phyloP scores from a whole-genome alignment of 2,329 filamentous ascomycete genomes.

The Epichloe festucae region DNA sequence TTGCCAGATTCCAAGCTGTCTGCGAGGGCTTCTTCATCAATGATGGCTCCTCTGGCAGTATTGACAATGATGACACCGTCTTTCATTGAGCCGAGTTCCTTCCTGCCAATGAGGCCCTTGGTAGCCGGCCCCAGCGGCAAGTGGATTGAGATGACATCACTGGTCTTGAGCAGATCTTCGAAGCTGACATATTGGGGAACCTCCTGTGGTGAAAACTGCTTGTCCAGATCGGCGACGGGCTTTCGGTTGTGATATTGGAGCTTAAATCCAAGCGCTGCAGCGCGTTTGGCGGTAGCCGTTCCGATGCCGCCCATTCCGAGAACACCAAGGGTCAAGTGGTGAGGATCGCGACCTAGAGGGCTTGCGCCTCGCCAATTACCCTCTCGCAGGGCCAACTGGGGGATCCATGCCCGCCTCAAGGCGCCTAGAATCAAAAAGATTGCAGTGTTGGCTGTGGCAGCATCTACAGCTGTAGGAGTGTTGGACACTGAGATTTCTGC shows the following conservation, averaged over 20 bases:
- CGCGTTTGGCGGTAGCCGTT: constrained; percentile 31
- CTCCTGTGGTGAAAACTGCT: constrained; percentile 19
- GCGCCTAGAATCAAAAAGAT: constrained; percentile 61
- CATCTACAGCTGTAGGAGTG: constrained; percentile 52
- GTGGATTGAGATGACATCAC: constrained; percentile 42
- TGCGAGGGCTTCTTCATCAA: constrained; percentile 42
- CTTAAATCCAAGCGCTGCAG: constrained; percentile 40
- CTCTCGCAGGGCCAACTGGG: constrained; percentile 42
- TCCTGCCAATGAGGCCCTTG: constrained; percentile 36
- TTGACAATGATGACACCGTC: constrained; percentile 44
- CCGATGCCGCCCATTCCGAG: constrained; percentile 50
- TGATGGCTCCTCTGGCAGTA: constrained; percentile 42
- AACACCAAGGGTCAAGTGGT: constrained; percentile 49
- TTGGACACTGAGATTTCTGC: constrained; percentile 48
- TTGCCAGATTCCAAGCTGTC: constrained; percentile 39
- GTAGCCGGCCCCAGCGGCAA: constrained; percentile 37
- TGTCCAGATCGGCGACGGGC: constrained; percentile 25
- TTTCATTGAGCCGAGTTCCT: constrained; percentile 40
- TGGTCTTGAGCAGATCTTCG: constrained; percentile 37
- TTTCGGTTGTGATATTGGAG: constrained; percentile 45
- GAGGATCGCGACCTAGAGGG: constrained; percentile 47
- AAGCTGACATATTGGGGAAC: constrained; percentile 33
- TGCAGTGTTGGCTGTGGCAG: constrained; percentile 57
- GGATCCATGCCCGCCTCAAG: constrained; percentile 49
- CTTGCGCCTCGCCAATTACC: constrained; percentile 44